phyloP scores from a whole-genome alignment of 2,329 filamentous ascomycete genomes.

The Albifimbria verrucaria region DNA sequence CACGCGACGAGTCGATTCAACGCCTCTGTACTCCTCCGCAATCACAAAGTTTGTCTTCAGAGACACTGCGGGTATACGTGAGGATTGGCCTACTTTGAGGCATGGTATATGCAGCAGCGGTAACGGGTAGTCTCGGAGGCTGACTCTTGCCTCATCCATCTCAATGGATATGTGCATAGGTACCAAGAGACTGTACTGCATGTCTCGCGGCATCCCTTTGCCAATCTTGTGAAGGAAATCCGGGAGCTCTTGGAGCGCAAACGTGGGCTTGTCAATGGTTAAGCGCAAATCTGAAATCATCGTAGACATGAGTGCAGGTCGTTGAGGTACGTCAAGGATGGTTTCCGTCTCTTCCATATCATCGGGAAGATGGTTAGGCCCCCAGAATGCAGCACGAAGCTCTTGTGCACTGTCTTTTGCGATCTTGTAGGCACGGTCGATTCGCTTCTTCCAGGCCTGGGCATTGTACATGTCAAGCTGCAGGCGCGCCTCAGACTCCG shows the following conservation, averaged over 20 bases:
- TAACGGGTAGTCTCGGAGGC: constrained; percentile 87
- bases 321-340: constrained; percentile 79
- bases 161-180: constrained; percentile 87
- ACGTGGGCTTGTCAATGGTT: constrained; percentile 86
- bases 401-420: constrained; percentile 75
- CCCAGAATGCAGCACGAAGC: constrained; percentile 76
- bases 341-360: constrained; percentile 80
- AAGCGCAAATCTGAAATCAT: constrained; percentile 83
- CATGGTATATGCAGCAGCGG: constrained; percentile 87
- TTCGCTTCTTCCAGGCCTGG: constrained; percentile 87
- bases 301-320: constrained; percentile 78
- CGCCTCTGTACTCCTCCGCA: constrained; percentile 84
- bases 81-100: constrained; percentile 74
- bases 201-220: constrained; percentile 94
- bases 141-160: constrained; percentile 86
- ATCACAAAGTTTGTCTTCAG: constrained; percentile 91
- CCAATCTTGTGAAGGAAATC: constrained; percentile 84
- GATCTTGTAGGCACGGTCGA: constrained; percentile 69
- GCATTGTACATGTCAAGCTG: constrained; percentile 78
- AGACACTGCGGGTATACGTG: constrained; percentile 75
- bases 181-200: constrained; percentile 83
- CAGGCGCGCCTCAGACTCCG: constrained; percentile 71
- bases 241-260: constrained; percentile 76
- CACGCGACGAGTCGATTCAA: constrained; percentile 76
- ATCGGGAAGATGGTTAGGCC: constrained; percentile 74